Evolutionary conservation across 2,329 filamentous ascomycete genomes (phyloP), one percentile per base, ranked within the genome.

Genomic region (Cladosporium sp.): DNA sequence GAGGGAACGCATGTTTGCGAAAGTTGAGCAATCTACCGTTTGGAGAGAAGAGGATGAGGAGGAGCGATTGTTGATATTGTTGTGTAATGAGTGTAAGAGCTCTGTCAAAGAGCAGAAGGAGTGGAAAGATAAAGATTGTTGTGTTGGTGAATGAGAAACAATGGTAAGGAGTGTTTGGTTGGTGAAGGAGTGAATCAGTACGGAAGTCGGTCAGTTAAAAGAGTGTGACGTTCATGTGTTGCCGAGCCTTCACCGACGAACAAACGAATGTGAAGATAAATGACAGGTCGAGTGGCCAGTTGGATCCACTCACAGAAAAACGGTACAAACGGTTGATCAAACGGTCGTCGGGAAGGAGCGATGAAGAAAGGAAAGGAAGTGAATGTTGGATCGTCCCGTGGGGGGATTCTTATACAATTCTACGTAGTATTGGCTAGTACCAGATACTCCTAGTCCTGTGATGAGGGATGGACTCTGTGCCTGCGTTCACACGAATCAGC

Each of bases 381-480:
- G 32, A 35, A 35, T 4, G n/a, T 35, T n/a, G n/a, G 32, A 35
- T n/a, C 13, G 36, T 16, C 8, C 27, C 12, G 7, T 16, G 22
- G 2, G n/a, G 30, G 27, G 19, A n/a, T 13, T 22, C 43, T 19
- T 39, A 50, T 43, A 46, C 27, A 22, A 16, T n/a, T 43, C 22
- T 7, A 20, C 39, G 29, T 22, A n/a, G n/a, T n/a, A 20, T 18
- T 18, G 22, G 42, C 49, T 51, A 96, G 68, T 96, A 96, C 91
- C 91, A 96, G 54, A 96, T 95, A 63, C 89, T 94, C 65, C 91
- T 80, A 38, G 91, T 95, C 56, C 91, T 78, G 70, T 96, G 91
- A 69, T 95, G 90, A 4, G 88, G 88, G 53, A 89, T 79, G 35
- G 62, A 32, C 19, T 51, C 49, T 40, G 43, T 43, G 38, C 48